A percentile compares a stretch with the other conserved stretches of the same genome.
These are phyloP conservation scores for Ogataea salicorniae DNA, from an alignment of 805 yeast genomes.

Conservation along the genomic window DNA sequence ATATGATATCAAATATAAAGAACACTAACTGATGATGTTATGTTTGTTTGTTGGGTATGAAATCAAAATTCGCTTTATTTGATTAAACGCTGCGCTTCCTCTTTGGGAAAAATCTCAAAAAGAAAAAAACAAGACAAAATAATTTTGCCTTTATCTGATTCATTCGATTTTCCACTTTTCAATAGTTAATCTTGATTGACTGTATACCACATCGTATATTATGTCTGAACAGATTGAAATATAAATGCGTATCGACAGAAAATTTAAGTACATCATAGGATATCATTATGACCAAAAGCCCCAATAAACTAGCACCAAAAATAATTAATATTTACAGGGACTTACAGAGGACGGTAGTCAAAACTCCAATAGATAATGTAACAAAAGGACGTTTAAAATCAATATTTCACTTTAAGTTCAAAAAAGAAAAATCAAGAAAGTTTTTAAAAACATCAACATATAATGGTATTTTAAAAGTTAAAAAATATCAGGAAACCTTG, in stretches of 20 bases:
- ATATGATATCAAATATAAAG: background rate
- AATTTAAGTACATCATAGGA: too few relatives aligned
- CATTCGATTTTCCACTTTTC: too few relatives aligned
- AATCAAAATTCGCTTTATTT: background rate
- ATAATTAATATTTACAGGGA: conserved; percentile 5
- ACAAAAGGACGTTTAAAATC: conserved; percentile 4
- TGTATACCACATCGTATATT: too few relatives aligned
- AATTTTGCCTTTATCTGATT: background rate
- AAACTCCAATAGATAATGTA: conserved; percentile 7
- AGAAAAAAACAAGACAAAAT: background rate
- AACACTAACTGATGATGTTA: background rate
- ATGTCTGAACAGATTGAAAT: too few relatives aligned
- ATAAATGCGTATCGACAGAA: too few relatives aligned
- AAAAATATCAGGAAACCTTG: conserved; percentile 1
- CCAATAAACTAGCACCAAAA: background rate
- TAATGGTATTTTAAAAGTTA: conserved; percentile 1
- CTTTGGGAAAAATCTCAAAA: background rate
- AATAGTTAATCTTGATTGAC: too few relatives aligned
- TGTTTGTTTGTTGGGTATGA: background rate
- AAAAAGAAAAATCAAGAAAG: background rate
- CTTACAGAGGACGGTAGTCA: conserved; percentile 4
- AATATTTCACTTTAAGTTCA: conserved; percentile 1
- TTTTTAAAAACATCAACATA: background rate
- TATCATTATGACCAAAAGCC: background rate
- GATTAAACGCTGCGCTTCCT: background rate